phyloP scores from a whole-genome alignment of 768 basidiomycete species.

The Trichaptum fuscoviolaceum region DNA sequence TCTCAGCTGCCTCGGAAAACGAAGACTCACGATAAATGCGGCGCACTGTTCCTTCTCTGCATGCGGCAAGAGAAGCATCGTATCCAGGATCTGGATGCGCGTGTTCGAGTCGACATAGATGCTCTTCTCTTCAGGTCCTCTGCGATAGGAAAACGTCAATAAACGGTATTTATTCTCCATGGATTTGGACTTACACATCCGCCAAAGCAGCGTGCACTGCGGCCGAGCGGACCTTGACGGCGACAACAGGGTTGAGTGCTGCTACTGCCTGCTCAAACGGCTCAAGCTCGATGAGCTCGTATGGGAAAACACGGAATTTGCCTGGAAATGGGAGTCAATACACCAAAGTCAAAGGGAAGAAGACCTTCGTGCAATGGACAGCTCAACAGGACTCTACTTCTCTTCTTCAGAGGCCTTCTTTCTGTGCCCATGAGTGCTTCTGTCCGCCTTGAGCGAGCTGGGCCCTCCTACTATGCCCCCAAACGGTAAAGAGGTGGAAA shows the following conservation, averaged over 20 bases:
- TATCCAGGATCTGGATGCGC: slow-evolving; percentile 80
- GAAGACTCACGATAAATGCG: slow-evolving; percentile 68
- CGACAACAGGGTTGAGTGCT: slow-evolving; percentile 49
- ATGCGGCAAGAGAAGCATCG: slow-evolving; percentile 68
- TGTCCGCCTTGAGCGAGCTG: too few species aligned
- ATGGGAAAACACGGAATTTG: slow-evolving; percentile 48
- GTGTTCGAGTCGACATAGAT: slow-evolving; percentile 48
- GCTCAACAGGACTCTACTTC: too few species aligned
- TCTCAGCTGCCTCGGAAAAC: too few species aligned
- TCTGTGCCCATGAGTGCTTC: too few species aligned
- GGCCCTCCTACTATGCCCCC: too few species aligned
- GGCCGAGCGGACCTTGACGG: slow-evolving; percentile 46
- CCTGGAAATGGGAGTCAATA: not conserved
- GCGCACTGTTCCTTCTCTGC: slow-evolving; percentile 48
- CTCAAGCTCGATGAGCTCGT: slow-evolving; percentile 45
- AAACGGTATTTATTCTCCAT: not conserved
- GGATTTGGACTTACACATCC: slow-evolving; percentile 30
- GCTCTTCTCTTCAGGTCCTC: slow-evolving; percentile 29
- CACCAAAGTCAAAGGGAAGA: too few species aligned
- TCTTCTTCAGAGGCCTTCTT: too few species aligned
- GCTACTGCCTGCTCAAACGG: slow-evolving; percentile 51
- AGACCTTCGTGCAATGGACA: too few species aligned
- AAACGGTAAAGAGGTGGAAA: too few species aligned
- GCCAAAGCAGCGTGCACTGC: slow-evolving; percentile 48
- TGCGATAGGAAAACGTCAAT: slow-evolving; percentile 13